phyloP scores from a whole-genome alignment of 2,329 filamentous ascomycete species.

The Neonectria faginata region DNA sequence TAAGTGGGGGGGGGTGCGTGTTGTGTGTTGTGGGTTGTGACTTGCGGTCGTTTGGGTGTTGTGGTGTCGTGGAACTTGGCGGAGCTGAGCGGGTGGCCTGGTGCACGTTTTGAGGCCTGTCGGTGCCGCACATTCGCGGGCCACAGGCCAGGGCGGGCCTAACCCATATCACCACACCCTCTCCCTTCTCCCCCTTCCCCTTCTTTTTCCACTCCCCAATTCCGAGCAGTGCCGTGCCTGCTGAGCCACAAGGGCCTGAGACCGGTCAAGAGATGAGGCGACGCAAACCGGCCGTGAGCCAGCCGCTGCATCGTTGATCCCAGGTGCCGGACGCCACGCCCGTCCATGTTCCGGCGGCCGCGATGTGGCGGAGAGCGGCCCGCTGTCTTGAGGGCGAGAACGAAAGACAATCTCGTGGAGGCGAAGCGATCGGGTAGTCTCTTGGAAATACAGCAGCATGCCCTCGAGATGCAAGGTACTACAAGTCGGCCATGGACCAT shows the following conservation, averaged over 20 bases:
- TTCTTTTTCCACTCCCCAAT: slow-evolving; percentile 18
- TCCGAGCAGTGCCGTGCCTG: slow-evolving; percentile 9
- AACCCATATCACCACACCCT: slow-evolving; percentile 31
- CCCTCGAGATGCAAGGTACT: slow-evolving; percentile 15
- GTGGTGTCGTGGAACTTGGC: slow-evolving; percentile 28
- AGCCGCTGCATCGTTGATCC: slow-evolving; percentile 27
- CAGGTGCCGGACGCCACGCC: slow-evolving; percentile 1
- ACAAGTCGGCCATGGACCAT: slow-evolving; percentile 28
- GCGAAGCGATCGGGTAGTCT: slow-evolving; percentile 14
- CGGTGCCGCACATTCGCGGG: slow-evolving; percentile 40
- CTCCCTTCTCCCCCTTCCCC: slow-evolving; percentile 18
- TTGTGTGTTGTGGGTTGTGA: neutral
- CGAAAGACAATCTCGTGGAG: slow-evolving; percentile 15
- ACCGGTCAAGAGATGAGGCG: slow-evolving; percentile 12
- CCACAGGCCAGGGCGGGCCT: slow-evolving; percentile 33
- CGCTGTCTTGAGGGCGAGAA: slow-evolving; percentile 3
- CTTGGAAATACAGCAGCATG: slow-evolving; percentile 15
- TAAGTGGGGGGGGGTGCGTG: slow-evolving; percentile 32
- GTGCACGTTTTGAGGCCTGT: slow-evolving; percentile 43
- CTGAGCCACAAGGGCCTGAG: slow-evolving; percentile 31
- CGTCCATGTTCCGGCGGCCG: slow-evolving; percentile 4
- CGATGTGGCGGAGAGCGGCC: slow-evolving; percentile 9
- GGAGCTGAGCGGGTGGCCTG: slow-evolving; percentile 42
- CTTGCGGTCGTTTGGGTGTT: neutral
- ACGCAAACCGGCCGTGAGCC: slow-evolving; percentile 17